Conservation (phyloP, 179 eudicot species). For the Silene coronaria region DNA sequence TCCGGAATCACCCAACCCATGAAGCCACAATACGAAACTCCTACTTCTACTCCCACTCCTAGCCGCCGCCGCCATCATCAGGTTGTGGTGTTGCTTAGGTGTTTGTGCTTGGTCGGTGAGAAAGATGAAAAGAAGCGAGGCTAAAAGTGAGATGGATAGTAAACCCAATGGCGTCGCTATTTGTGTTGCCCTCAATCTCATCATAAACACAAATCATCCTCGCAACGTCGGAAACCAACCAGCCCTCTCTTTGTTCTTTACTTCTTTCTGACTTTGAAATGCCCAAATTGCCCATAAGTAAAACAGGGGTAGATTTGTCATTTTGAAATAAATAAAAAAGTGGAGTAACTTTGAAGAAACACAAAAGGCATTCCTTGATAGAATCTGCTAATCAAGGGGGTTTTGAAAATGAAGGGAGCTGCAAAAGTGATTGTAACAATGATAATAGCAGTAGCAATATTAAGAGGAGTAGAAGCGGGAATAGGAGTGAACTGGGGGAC, state of each 20-base stretch:
- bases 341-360: too few species aligned
- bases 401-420: too few species aligned
- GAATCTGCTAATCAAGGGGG: too few species aligned
- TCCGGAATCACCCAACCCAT: constrained; percentile 94
- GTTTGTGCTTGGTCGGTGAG: constrained; percentile 23
- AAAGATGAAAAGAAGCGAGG: constrained; percentile 38
- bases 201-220: too few species aligned
- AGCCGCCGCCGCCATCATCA: constrained; percentile 27
- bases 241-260: background rate
- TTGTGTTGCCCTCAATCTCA: background rate
- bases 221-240: background rate
- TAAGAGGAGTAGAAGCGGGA: constrained; percentile 7
- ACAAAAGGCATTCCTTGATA: too few species aligned
- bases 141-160: constrained; percentile 29
- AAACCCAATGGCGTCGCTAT: constrained; percentile 28
- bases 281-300: too few species aligned
- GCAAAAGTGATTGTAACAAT: background rate
- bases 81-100: constrained; percentile 12
- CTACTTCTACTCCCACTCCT: constrained; percentile 28
- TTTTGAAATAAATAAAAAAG: too few species aligned
- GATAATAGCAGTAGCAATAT: too few species aligned
- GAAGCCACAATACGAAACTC: constrained; percentile 83
- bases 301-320: too few species aligned
- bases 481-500: constrained; percentile 95
- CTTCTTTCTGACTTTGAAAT: too few species aligned